Evolutionary conservation across 768 basidiomycete species (phyloP).

Genomic region (Calocybe indica): DNA sequence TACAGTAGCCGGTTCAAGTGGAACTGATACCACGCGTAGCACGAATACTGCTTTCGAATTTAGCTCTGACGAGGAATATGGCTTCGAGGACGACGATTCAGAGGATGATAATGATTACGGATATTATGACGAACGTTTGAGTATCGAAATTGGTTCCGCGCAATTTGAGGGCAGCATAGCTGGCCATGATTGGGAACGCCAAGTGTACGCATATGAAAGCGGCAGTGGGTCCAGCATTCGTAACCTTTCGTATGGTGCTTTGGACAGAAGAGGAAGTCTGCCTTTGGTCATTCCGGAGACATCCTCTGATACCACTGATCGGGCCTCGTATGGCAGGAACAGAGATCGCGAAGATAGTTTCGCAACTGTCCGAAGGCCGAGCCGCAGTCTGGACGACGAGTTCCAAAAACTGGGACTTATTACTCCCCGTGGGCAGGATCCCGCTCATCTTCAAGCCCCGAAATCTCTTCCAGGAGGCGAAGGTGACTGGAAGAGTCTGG

Average conservation of each 20-base stretch:
- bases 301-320: constrained; percentile 9
- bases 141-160: constrained; percentile 33
- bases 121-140: constrained; percentile 29
- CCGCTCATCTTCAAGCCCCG: background rate
- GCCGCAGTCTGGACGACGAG: constrained; percentile 54
- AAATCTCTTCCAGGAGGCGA: background rate
- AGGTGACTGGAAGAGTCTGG: background rate
- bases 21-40: constrained; percentile 11
- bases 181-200: constrained; percentile 15
- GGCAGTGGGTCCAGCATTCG: constrained; percentile 19
- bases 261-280: constrained; percentile 44
- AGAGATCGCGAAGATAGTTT: constrained; percentile 54
- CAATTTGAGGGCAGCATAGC: constrained; percentile 26
- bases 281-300: constrained; percentile 55
- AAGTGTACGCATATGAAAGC: constrained; percentile 15
- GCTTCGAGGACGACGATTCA: constrained; percentile 25
- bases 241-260: constrained; percentile 3
- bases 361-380: constrained; percentile 53
- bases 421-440: background rate
- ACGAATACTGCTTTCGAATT: constrained; percentile 29
- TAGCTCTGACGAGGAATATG: constrained; percentile 43
- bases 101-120: too few species aligned
- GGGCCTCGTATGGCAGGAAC: constrained; percentile 14
- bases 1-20: constrained; percentile 18
- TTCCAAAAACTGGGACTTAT: constrained; percentile 7